Evolutionary conservation across 192 early-diverging fungal genomes (phyloP), one percentile per base, ranked within the genome.

Genomic region (Spizellomyces punctatus): DNA sequence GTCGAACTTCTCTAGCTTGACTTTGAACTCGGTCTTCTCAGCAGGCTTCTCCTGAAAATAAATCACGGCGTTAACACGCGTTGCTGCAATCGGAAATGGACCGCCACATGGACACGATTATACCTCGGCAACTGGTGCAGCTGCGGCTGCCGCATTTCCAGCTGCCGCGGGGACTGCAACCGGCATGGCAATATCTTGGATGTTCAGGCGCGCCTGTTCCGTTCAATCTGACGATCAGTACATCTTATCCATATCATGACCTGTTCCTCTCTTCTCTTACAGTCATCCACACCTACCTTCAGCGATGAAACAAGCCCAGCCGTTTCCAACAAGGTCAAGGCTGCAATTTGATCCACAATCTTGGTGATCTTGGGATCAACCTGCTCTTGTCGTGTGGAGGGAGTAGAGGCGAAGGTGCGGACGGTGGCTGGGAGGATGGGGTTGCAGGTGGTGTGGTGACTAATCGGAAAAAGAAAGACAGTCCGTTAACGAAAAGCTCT

Each of bases 1-100:
- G 73, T 97, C 94, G 67, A 96, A 91, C 90, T 94, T 95, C 68
- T 95, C 94, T 44, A 99, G 88, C 85, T 91, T 99, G 69, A 99
- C 92, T 76, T 87, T 94, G 86, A 99, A 97, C 66, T 91, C 89
- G 21, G 94, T 93, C 90, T 96, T 95, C 69, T 95, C 97, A 2
- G 79, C 89, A 27, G 92, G 84, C 84, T 96, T 95, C 73, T 94
- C 94, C 27, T 36, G 27, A 2, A 36, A 36, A 36, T 0, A 36
- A 36, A 36, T 36, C 83, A 92, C 88, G 27, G 27, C 27, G 27
- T 36, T 36, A 36, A 77, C 85, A 41, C 50, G 21, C 10, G 17
- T 50, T 36, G 1, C 19, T 21, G 48, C 16, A 16, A 52, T 66
- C 19, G 48, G 65, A 60, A 27, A 22, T 71, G 73, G 21, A 16